Evolutionary conservation across 352 stramenopile species (phyloP).

Genomic region (Aphanomyces invadans): DNA sequence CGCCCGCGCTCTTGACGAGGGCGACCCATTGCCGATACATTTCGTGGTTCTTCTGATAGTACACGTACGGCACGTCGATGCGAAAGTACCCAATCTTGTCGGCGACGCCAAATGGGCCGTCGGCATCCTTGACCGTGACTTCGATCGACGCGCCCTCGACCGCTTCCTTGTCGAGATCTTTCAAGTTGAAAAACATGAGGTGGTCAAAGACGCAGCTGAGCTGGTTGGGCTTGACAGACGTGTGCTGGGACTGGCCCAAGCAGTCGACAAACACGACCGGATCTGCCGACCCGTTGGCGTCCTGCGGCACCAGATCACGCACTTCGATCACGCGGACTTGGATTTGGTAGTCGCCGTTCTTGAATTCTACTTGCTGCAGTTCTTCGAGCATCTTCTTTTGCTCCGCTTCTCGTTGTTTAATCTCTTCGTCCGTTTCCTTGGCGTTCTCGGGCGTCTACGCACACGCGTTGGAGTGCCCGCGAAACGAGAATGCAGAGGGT

Average conservation of each 20-base stretch:
- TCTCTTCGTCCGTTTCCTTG: conserved; percentile 43
- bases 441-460: conserved; percentile 33
- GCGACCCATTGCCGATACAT: conserved; percentile 86
- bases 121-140: conserved; percentile 77
- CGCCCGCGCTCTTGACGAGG: conserved; percentile 75
- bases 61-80: conserved; percentile 78
- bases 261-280: conserved; percentile 82
- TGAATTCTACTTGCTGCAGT: conserved; percentile 65
- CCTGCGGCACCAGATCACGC: conserved; percentile 82
- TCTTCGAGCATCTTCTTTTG: conserved; percentile 65
- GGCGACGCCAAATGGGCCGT: conserved; percentile 32
- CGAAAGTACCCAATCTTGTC: conserved; percentile 82
- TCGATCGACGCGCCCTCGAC: conserved; percentile 69
- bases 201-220: conserved; percentile 87
- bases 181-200: conserved; percentile 84
- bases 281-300: conserved; percentile 79
- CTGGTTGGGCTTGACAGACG: conserved; percentile 73
- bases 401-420: conserved; percentile 58
- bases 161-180: conserved; percentile 61
- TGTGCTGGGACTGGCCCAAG: conserved; percentile 72
- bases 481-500: conserved; percentile 26
- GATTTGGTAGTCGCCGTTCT: conserved; percentile 79
- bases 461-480: conserved; percentile 31
- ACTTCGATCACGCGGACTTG: conserved; percentile 86
- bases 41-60: conserved; percentile 81